Evolutionary conservation across 2,329 filamentous ascomycete genomes (phyloP), one percentile per base, ranked within the genome.

Genomic region (Dactylonectria macrodidyma): DNA sequence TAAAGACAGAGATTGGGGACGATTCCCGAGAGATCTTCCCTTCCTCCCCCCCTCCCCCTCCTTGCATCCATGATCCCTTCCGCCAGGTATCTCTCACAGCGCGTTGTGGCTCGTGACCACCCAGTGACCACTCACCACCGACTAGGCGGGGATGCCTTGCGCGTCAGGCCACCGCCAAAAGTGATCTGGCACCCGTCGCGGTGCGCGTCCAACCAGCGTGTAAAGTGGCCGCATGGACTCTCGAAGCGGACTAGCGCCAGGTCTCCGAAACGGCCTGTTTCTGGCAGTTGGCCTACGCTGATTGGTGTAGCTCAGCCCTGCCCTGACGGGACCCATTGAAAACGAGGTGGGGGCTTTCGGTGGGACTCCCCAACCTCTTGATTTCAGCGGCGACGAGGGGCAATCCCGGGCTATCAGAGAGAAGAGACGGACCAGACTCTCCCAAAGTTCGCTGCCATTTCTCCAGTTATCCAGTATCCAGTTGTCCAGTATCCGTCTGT

Each of bases 331-430:
- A 30, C 26, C 26, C 26, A 7, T 7, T 7, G 7, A 30, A 30
- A 4, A 30, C 4, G 26, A 30, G 26, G 26, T 38, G 52, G 56
- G 65, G 30, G 50, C 30, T 59, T 44, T 26, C 48, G 22, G 33
- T 34, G 24, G 48, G 54, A 46, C 30, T 24, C 36, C 73, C 73
- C 73, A 75, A 70, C 73, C 73, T 75, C 73, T 71, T 54, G 65
- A 75, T 74, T 75, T 68, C 62, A 54, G 59, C 47, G 70, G 62
- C 26, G 44, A 61, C 58, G 60, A 56, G 24, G 58, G 47, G 58
- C 38, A 41, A 41, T 41, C 38, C 38, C 38, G 58, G 58, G 58
- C 46, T 30, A 24, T 55, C 30, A 57, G 33, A 34, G 19, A 55
- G 56, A 58, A 19, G 46, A 24, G 33, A 26, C 19, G 26, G 50